phyloP scores from a whole-genome alignment of 306 rosid species.

The Rosa lucieae region DNA sequence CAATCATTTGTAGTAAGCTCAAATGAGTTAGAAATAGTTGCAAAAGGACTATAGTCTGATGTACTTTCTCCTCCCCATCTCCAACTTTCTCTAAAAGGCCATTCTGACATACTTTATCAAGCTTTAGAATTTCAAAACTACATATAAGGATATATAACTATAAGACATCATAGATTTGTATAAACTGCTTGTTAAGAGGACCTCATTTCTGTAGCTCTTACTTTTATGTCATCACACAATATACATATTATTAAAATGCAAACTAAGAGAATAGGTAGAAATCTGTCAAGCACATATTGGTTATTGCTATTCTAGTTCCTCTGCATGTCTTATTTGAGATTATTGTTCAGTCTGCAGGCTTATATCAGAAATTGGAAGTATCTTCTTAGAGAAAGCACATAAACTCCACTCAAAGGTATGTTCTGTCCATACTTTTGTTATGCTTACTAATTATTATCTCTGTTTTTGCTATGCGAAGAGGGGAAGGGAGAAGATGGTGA shows the following conservation, averaged over 20 bases:
- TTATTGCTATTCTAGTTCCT: constrained; percentile 6
- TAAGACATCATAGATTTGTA: neutral
- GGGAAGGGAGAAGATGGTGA: neutral
- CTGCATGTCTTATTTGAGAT: constrained; percentile 20
- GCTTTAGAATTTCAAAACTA: neutral
- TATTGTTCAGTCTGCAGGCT: constrained; percentile 47
- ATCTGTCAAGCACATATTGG: neutral
- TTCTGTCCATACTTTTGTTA: constrained; percentile 14
- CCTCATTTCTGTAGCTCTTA: neutral
- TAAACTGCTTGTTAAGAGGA: neutral
- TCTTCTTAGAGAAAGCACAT: constrained; percentile 37
- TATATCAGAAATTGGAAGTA: constrained; percentile 33
- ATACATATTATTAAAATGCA: neutral
- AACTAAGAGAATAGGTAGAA: neutral
- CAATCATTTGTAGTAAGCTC: too few relatives aligned
- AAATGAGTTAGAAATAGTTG: too few relatives aligned
- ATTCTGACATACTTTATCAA: neutral
- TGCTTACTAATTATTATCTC: constrained; percentile 9
- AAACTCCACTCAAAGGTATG: constrained; percentile 44
- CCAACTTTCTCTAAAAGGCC: neutral
- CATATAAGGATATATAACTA: neutral
- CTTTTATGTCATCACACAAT: neutral
- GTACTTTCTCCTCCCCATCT: too few relatives aligned
- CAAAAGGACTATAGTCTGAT: too few relatives aligned
- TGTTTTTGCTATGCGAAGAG: neutral